Percentiles rank a stretch among this genome's conserved stretches.
Conservation (phyloP, 176 grass and related monocot species). For the Oryza punctata region DNA sequence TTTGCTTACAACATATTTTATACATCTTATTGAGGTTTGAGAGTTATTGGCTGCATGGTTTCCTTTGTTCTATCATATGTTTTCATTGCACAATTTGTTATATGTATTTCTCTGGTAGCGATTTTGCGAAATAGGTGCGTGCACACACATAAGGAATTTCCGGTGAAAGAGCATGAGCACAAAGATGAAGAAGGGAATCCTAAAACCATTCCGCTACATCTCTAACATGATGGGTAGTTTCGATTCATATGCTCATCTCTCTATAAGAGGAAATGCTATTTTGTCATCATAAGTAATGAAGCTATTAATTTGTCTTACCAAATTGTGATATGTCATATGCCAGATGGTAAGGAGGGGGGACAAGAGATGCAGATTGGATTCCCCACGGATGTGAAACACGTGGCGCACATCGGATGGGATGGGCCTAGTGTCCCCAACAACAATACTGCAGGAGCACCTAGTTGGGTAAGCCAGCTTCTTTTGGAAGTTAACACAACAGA, state of each 20-base stretch:
- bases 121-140: slow-evolving; percentile 20
- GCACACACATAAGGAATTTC: slow-evolving; percentile 4
- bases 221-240: slow-evolving; percentile 80
- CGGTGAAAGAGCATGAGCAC: slow-evolving; percentile 26
- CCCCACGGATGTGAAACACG: slow-evolving; percentile 91
- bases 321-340: background rate
- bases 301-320: background rate
- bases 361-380: slow-evolving; percentile 80
- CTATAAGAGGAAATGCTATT: background rate
- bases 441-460: slow-evolving; percentile 44
- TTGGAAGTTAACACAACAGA: background rate
- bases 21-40: background rate
- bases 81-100: background rate
- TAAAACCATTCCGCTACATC: slow-evolving; percentile 75
- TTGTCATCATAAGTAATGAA: background rate
- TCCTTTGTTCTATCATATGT: background rate
- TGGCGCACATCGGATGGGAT: slow-evolving; percentile 88
- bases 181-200: slow-evolving; percentile 80
- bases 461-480: slow-evolving; percentile 53
- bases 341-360: slow-evolving; percentile 57
- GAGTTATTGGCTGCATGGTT: background rate
- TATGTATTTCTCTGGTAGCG: slow-evolving; percentile 4
- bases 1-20: background rate
- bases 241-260: background rate
- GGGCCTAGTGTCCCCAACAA: slow-evolving; percentile 37